Base-by-base conservation (phyloP, 257 asterid species). In the Avicennia marina region DNA sequence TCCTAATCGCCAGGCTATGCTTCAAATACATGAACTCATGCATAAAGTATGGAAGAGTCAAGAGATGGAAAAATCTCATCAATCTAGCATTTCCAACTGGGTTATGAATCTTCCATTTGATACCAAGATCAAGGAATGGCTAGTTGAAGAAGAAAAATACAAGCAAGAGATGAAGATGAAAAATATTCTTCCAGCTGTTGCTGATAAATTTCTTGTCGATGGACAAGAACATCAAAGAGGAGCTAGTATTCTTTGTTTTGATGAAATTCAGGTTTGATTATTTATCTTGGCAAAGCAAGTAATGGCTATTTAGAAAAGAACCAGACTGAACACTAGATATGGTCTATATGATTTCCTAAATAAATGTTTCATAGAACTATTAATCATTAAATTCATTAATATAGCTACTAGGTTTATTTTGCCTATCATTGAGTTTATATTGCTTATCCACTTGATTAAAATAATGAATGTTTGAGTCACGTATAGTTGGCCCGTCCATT, bases 201-300 rank as follows among this genome's bases (percentile, higher is more conserved):
- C 98, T 11, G 98, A 90, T 60, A 82, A 90, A 68, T 90, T 90
- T 76, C 95, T 90, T 53, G 77, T 71, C 38, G 82, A 84, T 56
- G 74, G 76, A 44, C 86, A 75, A 44, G 88, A 85, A 56, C 66
- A 42, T 62, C 66, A 60, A 53, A 75, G 67, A 70, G 98, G 98
- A 64, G 88, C 98, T 27, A 81, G 94, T 67, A 71, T 91, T 67
- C 81, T 91, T 61, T 91, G 98, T 83, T 91, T 88, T 27, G 98
- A 91, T 60, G 98, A 91, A 72, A 78, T 91, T 54, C 98, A 91
- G 98, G 98, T 89, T 50, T 60, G 7, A 34, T 11, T 17, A 9
- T 27, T 58, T n/a, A 15, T 45, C 38, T 42, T 20, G 38, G 11
- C 18, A 4, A 31, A 40, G 47, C 18, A 44, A 19, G 18, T 17